phyloP scores from a whole-genome alignment of 2,329 filamentous ascomycete genomes.

The Endocalyx cinctus region DNA sequence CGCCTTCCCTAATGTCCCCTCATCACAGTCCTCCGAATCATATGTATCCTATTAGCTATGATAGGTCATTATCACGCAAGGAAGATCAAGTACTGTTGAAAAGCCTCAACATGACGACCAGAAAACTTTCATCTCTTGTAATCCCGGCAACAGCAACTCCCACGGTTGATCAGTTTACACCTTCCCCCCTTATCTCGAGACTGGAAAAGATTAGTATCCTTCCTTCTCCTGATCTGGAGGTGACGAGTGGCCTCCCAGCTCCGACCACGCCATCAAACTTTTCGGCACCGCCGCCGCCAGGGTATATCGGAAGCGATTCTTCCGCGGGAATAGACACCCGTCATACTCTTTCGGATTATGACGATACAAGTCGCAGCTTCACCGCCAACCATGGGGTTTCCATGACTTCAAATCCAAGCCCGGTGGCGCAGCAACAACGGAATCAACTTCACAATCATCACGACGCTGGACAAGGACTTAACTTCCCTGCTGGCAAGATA shows the following conservation, averaged over 20 bases:
- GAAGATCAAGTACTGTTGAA: slow-evolving; percentile 32
- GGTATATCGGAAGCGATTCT: slow-evolving; percentile 1
- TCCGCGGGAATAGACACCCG: no score
- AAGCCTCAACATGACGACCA: slow-evolving; percentile 25
- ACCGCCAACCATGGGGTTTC: no score
- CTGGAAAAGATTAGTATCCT: slow-evolving; percentile 23
- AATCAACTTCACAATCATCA: no score
- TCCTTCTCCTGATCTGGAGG: slow-evolving; percentile 11
- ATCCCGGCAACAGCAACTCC: no score
- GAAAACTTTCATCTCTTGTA: no score
- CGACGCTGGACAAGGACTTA: no score
- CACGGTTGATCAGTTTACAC: slow-evolving; percentile 29
- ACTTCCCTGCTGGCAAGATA: no score
- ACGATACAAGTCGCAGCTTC: no score
- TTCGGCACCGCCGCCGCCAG: neutral
- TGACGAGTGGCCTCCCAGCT: slow-evolving; percentile 5
- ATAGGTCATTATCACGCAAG: slow-evolving; percentile 29
- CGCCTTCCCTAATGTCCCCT: slow-evolving; percentile 26
- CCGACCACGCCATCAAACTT: slow-evolving; percentile 6
- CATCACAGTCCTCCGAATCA: slow-evolving; percentile 29
- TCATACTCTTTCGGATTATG: no score
- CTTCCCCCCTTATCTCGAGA: slow-evolving; percentile 17
- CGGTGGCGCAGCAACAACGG: no score
- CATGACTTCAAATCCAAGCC: no score
- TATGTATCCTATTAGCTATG: slow-evolving; percentile 27